Evolutionary conservation across 2,329 filamentous ascomycete genomes (phyloP), one percentile per base, ranked within the genome.

Genomic region (Mollisiaceae sp.): DNA sequence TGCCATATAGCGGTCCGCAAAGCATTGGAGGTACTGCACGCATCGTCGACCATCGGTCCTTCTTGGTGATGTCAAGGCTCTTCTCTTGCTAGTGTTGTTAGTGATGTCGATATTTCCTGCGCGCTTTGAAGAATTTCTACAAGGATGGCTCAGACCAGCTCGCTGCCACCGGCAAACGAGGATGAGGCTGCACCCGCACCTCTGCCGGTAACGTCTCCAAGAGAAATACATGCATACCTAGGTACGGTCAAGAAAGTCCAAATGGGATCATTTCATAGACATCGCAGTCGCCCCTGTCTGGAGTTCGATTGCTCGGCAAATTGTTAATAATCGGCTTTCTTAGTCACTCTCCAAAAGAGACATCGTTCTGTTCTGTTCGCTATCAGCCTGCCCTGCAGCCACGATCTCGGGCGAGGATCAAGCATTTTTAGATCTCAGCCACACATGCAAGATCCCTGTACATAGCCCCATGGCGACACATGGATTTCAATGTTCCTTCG

Each of bases 381-480:
- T 55, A 18, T 55, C 52, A 36, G 52, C 52, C 52, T 18, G 15
- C 55, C 55, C 24, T 54, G 1, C 41, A 22, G 41, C 62, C 55
- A 55, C 62, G 62, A 64, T 60, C 62, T 27, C 39, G 38, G 18
- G 35, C 36, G 45, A 60, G 3, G 24, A 47, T 64, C 62, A 64
- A 64, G 62, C 62, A 6, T 64, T 60, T 24, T 41, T 45, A 54
- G 62, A 60, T 64, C 62, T 60, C 62, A 60, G 56, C 56, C 52
- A 62, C 60, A 43, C 50, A 43, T 62, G 60, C 47, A 54, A 15
- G 3, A 61, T 54, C 47, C 59, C 32, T 61, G 59, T 35, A 55
- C 52, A 35, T 55, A 35, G 3, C 14, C 35, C 52, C 52, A 24
- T 32, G 20, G 47, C 20, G 12, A 2, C 20, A 36, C 35, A 18